Base-by-base conservation (phyloP, 228 moss, liverwort and hornwort species). In the Sphagnum magellanicum region DNA sequence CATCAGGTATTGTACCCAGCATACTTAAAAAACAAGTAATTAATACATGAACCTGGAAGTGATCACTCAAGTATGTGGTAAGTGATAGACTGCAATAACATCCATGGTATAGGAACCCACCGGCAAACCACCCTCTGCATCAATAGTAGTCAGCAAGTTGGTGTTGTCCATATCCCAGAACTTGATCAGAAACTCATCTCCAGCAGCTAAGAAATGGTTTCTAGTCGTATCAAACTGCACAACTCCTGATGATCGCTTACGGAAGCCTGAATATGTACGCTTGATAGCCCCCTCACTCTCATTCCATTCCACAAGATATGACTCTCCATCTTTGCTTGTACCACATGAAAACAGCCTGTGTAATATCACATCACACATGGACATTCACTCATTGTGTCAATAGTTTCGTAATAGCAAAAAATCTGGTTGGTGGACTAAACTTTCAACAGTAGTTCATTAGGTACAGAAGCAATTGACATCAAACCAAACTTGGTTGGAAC, bases 251-350 rank as follows among this genome's bases (percentile, higher is more conserved):
- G 97, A 97, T 61, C 97, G 81, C 75, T 97, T 97, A 12, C 97
- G 91, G 74, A 97, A 97, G 57, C 97, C 97, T 71, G 87, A 82
- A 66, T 97, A 97, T 8, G 97, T 97, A 6, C 97, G 97, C 73
- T 97, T 97, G 66, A 97, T 97, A 59, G 97, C 97, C 68, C 97
- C 97, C 78, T 97, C 97, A 64, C 97, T 97, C 78, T 97, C 97
- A 72, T 97, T 97, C 97, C 97, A 97, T 72, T 97, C 97, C 53
- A 97, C 97, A 61, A 97, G 73, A 63, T 87, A 91, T 7, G 97
- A 97, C 71, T 97, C 97, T 53, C 97, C 97, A 13, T 97, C 97
- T 75, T 97, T 97, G 66, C 97, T 97, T 66, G 97, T 97, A 71
- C 97, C 97, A 70, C 97, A 97, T 6, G 97, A 97, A 71, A 97